These are phyloP conservation scores for Dactylellina drechsleri DNA, from an alignment of 2,329 filamentous ascomycete genomes.

Conservation along the genomic window DNA sequence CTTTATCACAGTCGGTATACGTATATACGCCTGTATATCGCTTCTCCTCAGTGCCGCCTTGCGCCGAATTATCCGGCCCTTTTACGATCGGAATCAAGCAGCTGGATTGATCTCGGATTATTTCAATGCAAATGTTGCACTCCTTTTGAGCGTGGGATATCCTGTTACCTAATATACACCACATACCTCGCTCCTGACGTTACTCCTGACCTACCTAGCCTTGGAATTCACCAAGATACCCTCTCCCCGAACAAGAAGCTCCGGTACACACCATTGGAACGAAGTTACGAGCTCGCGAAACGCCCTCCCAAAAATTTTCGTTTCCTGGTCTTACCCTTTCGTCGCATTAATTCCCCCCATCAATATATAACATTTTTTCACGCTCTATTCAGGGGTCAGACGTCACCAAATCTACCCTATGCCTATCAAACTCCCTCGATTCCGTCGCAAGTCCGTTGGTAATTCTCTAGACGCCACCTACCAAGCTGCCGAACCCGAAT, in stretches of 20 bases:
- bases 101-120: background rate
- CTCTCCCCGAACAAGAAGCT: conserved; percentile 12
- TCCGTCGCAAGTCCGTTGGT: conserved; percentile 59
- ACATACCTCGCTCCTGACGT: conserved; percentile 18
- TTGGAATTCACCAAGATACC: conserved; percentile 32
- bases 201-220: conserved; percentile 27
- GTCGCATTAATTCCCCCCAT: conserved; percentile 38
- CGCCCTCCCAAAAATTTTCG: background rate
- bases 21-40: conserved; percentile 1
- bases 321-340: conserved; percentile 16
- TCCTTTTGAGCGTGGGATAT: conserved; percentile 37
- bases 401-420: conserved; percentile 55
- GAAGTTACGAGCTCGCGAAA: conserved; percentile 37
- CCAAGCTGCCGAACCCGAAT: conserved; percentile 58
- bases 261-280: conserved; percentile 28
- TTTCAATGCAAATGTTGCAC: conserved; percentile 44
- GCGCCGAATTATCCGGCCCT: background rate
- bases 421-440: conserved; percentile 60
- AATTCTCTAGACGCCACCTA: conserved; percentile 59
- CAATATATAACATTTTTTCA: conserved; percentile 42
- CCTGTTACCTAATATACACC: conserved; percentile 33
- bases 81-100: conserved; percentile 3
- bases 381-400: conserved; percentile 36
- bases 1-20: conserved; percentile 5
- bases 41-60: background rate